Base-by-base conservation (phyloP, 2,329 filamentous ascomycete species). In the Dactylonectria macrodidyma region DNA sequence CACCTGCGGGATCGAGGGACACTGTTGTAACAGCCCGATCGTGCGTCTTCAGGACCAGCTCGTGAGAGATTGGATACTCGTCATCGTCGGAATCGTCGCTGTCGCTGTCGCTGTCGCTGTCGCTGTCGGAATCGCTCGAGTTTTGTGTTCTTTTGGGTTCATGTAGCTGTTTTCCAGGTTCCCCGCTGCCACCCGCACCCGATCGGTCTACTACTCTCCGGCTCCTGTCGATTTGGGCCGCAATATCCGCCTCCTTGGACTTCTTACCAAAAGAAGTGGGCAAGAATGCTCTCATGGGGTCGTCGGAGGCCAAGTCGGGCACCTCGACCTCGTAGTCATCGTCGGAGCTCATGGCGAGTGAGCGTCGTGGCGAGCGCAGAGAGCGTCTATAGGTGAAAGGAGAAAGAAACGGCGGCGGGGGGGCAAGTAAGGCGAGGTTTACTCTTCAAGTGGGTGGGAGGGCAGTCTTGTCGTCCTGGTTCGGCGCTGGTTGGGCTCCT, bases 11-110 rank as follows among this genome's bases (percentile, higher is more conserved):
- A 81, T 99, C 96, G 55, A 97, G 86, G 2, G 95, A 92, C 64
- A 95, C 87, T 1, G 93, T 92, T 7, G 95, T 98, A 48, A 98
- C 90, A 6, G 95, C 90, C 68, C 93, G 91, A 41, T 96, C 93
- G 79, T 99, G 96, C 14, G 95, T 97, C 82, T 97, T 97, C 78
- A 98, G 86, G 33, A 97, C 85, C 79, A 99, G 88, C 82, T 98
- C 95, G 79, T 99, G 96, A 6, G 96, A 97, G 12, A 97, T 90
- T 2, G 96, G 96, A 72, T 92, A 98, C 75, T 97, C 93, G 76
- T 97, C 93, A 24, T 94, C 90, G 30, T 89, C 86, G 56, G 90
- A 89, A 55, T 89, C 86, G 57, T 87, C 85, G 44, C 85, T 82
- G 62, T 87, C 85, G 50, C 84, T 82, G 59, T 85, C 85, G 52